These are phyloP conservation scores for Wolfiporia cocos DNA, from an alignment of 1,284 basidiomycete genomes.

Conservation along the genomic window DNA sequence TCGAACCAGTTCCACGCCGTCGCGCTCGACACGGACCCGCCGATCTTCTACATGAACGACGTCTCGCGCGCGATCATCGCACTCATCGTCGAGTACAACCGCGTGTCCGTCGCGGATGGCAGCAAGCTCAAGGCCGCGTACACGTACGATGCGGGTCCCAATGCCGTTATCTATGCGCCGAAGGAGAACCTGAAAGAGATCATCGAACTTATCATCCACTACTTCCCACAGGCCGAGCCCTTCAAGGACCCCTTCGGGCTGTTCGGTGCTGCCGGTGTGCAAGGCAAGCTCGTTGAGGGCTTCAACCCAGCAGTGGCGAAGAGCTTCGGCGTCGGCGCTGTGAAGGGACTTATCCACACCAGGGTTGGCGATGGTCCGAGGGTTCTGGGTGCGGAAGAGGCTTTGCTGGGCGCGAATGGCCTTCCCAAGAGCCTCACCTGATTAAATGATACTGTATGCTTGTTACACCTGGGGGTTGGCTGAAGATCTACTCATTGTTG, in stretches of 20 bases:
- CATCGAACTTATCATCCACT: slow-evolving; percentile 67
- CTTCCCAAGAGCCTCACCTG: too few species aligned
- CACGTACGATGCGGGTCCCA: slow-evolving; percentile 98
- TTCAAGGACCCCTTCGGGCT: slow-evolving; percentile 76
- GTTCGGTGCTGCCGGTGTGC: slow-evolving; percentile 38
- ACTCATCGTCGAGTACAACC: slow-evolving; percentile 90
- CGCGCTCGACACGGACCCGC: slow-evolving; percentile 93
- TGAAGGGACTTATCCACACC: slow-evolving; percentile 89
- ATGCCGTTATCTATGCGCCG: slow-evolving; percentile 94
- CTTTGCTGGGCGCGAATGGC: slow-evolving; percentile 51
- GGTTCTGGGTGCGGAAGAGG: slow-evolving; percentile 46
- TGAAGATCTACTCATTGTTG: too few species aligned
- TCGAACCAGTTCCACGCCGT: slow-evolving; percentile 99
- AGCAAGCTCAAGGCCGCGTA: slow-evolving; percentile 84
- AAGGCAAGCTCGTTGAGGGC: slow-evolving; percentile 50
- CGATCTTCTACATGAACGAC: slow-evolving; percentile 99
- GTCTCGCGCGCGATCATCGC: slow-evolving; percentile 83
- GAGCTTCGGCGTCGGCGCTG: slow-evolving; percentile 67
- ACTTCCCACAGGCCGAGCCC: slow-evolving; percentile 75
- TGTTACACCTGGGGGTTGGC: too few species aligned
- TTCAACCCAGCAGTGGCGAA: slow-evolving; percentile 80
- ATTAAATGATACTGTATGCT: too few species aligned
- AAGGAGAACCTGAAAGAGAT: slow-evolving; percentile 77
- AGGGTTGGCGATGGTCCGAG: slow-evolving; percentile 88
- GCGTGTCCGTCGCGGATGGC: slow-evolving; percentile 60